Evolutionary conservation across 345 rosid species (phyloP), one percentile per base, ranked within the genome.

Genomic region (Aegle marmelos): DNA sequence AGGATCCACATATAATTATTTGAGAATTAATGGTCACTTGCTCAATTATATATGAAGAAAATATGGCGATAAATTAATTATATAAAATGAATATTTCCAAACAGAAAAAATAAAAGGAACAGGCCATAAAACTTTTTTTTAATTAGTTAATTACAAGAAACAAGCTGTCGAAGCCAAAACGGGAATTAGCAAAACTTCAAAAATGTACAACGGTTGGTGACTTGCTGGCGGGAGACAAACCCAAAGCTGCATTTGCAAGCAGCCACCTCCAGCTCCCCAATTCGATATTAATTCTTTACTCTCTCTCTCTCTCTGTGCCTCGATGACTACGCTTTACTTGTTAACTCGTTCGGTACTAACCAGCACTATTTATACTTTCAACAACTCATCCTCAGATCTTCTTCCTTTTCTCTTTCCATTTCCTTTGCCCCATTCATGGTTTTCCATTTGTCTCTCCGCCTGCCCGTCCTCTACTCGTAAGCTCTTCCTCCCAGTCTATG

Each of bases 371-470:
- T 36, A 24, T 64, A 64, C 21, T 54, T 11, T 53, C 59, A 33
- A 9, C 65, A 8, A 1, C 68, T n/a, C 22, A 1, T 33, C 5
- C 3, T 41, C 8, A 6, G 21, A 27, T 16, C 22, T 33, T 60
- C 27, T 74, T 56, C 56, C 28, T 17, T 9, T 24, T 2, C 58
- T 36, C 57, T 67, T 6, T 7, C 53, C 13, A 30, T 36, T 70
- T n/a, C 36, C 62, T 70, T 9, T 57, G 31, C 69, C 70, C 17
- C 71, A 50, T 74, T 79, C 45, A 91, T 91, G 94, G 90, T 89
- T 80, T 86, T 85, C 65, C 80, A 50, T 36, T 74, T 78, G 66
- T 80, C 81, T 61, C 81, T 79, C 72, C 88, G 70, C 17, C 84
- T 77, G 9, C 79, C 78, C 31, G 76, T 73, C 57, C 69, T 37